A percentile compares a stretch with the other conserved stretches of the same genome.
phyloP scores from a whole-genome alignment of 1,284 basidiomycete genomes.

The Rhodotorula sp. region DNA sequence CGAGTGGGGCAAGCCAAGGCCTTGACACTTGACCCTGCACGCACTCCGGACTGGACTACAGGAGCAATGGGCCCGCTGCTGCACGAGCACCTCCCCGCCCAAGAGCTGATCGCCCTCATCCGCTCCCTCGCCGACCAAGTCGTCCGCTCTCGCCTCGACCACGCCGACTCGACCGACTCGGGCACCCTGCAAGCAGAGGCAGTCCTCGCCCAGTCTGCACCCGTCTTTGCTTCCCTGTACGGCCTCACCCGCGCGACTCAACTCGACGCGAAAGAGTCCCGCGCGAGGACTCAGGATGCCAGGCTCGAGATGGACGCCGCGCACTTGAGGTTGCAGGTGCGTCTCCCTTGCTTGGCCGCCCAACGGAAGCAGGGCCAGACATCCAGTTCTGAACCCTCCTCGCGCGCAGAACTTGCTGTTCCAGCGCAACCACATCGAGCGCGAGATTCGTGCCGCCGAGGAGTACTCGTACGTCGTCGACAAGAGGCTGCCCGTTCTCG shows the following conservation, averaged over 20 bases:
- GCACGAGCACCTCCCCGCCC: constrained; percentile 34
- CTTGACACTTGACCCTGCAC: no score
- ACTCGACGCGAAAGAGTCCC: constrained; percentile 21
- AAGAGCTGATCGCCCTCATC: constrained; percentile 32
- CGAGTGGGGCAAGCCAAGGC: not conserved
- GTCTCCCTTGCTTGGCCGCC: not conserved
- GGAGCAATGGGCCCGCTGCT: constrained; percentile 25
- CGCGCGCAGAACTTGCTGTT: constrained; percentile 41
- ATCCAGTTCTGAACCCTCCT: no score
- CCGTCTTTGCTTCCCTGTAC: constrained; percentile 31
- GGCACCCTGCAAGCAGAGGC: constrained; percentile 9
- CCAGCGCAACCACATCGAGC: constrained; percentile 43
- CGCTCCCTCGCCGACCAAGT: constrained; percentile 35
- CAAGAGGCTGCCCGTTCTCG: not conserved
- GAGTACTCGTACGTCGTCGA: constrained; percentile 38
- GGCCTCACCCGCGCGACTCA: constrained; percentile 9
- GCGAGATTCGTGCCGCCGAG: constrained; percentile 42
- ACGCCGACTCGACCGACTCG: not conserved
- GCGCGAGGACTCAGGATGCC: constrained; percentile 28
- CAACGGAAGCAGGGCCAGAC: no score
- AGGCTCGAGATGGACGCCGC: constrained; percentile 40
- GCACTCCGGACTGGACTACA: not conserved
- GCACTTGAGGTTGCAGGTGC: constrained; percentile 36
- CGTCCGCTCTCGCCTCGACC: constrained; percentile 9
- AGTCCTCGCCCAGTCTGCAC: constrained; percentile 22